Evolutionary conservation across 805 yeast genomes (phyloP).

Genomic region (Candida ficus): DNA sequence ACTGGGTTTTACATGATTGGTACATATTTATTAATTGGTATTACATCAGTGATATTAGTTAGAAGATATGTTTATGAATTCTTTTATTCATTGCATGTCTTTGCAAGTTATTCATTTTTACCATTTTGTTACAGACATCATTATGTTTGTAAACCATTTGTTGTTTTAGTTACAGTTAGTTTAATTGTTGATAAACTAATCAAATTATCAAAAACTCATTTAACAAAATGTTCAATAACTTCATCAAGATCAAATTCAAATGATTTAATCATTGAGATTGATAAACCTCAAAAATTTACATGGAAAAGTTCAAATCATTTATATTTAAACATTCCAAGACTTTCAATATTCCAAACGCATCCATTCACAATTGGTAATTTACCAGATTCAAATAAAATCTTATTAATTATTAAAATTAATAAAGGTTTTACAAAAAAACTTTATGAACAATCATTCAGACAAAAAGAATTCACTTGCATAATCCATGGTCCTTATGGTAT

Average conservation of each 20-base stretch:
- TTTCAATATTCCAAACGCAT: constrained; percentile 20
- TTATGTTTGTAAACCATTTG: constrained; percentile 22
- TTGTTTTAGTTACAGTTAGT: constrained; percentile 12
- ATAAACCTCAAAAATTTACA: constrained; percentile 10
- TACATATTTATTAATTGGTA: constrained; percentile 10
- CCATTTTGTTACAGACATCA: constrained; percentile 24
- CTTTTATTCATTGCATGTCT: constrained; percentile 19
- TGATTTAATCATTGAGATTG: constrained; percentile 4
- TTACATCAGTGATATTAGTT: constrained; percentile 13
- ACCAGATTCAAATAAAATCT: constrained; percentile 2
- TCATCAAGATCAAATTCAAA: constrained; percentile 1
- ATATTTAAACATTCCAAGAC: constrained; percentile 20
- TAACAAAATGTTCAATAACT: not conserved
- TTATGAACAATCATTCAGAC: constrained; percentile 4
- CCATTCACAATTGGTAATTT: constrained; percentile 26
- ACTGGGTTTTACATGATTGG: constrained; percentile 16
- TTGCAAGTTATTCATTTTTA: constrained; percentile 16
- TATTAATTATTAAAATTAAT: constrained; percentile 18
- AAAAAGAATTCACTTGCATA: constrained; percentile 14
- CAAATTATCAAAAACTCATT: constrained; percentile 1
- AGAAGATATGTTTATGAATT: constrained; percentile 18
- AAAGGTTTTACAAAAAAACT: constrained; percentile 21
- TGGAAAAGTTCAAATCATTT: constrained; percentile 23
- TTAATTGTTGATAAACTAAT: constrained; percentile 18
- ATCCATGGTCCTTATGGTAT: constrained; percentile 26